phyloP scores from a whole-genome alignment of 106 monocot genomes.

The Agapanthus africanus region DNA sequence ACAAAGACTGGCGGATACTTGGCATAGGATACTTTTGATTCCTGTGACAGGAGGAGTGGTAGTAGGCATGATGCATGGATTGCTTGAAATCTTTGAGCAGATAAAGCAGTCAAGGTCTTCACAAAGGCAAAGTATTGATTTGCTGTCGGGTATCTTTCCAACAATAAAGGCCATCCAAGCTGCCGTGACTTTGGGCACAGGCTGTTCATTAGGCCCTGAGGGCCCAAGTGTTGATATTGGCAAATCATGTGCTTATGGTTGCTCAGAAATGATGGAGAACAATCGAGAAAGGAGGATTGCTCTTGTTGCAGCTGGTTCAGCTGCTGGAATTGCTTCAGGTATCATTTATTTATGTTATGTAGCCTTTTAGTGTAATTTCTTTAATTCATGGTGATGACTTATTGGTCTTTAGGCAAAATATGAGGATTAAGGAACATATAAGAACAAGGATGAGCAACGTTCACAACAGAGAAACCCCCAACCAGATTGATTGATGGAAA shows the following conservation, averaged over 20 bases:
- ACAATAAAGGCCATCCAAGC: constrained; percentile 92
- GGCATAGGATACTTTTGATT: constrained; percentile 91
- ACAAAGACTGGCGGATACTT: constrained; percentile 84
- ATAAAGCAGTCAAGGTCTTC: constrained; percentile 80
- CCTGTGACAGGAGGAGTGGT: constrained; percentile 97
- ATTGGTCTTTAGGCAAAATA: neutral
- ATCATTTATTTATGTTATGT: constrained; percentile 9
- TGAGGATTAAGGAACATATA: neutral
- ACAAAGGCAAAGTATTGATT: constrained; percentile 53
- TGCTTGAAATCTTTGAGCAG: constrained; percentile 95
- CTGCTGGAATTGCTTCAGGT: constrained; percentile 99
- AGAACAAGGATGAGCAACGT: neutral
- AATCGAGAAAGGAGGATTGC: constrained; percentile 95
- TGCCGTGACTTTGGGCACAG: constrained; percentile 92
- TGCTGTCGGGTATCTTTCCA: constrained; percentile 75
- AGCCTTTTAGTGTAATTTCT: neutral
- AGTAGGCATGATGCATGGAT: constrained; percentile 98
- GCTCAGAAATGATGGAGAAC: constrained; percentile 99
- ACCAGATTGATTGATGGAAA: too few relatives aligned
- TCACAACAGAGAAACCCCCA: too few relatives aligned
- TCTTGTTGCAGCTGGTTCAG: constrained; percentile 95
- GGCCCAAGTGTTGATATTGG: constrained; percentile 99
- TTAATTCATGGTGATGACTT: neutral
- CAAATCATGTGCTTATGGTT: constrained; percentile 91
- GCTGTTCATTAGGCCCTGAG: constrained; percentile 92